These are phyloP conservation scores for Prunus fruticosa DNA, from an alignment of 306 rosid species.

Conservation along the genomic window DNA sequence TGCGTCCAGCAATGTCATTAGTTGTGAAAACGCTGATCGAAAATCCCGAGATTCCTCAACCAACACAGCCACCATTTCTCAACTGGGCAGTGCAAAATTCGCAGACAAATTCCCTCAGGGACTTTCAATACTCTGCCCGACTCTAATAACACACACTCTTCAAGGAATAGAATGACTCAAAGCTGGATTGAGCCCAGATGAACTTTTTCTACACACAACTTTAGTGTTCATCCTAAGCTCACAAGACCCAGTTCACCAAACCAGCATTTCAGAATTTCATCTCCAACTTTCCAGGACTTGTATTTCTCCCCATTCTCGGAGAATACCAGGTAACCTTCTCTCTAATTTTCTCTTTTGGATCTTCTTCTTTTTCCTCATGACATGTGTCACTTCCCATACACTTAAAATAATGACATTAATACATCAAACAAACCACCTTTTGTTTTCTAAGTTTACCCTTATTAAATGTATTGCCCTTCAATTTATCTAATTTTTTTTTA, in stretches of 20 bases:
- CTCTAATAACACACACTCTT: constrained; percentile 23
- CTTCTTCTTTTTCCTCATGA: too few relatives aligned
- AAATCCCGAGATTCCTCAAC: constrained; percentile 37
- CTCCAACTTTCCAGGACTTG: neutral
- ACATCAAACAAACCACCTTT: too few relatives aligned
- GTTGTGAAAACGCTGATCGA: constrained; percentile 41
- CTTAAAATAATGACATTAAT: too few relatives aligned
- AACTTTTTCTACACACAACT: neutral
- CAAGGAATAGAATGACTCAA: constrained; percentile 32
- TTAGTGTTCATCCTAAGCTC: neutral
- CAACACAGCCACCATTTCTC: constrained; percentile 51
- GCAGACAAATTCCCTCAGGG: neutral
- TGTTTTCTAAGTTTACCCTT: too few relatives aligned
- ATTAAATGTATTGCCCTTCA: too few relatives aligned
- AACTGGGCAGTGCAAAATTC: constrained; percentile 13
- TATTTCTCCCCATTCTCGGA: too few relatives aligned
- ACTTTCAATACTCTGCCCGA: constrained; percentile 2
- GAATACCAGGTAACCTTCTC: too few relatives aligned
- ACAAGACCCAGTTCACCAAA: neutral
- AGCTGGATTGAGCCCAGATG: constrained; percentile 44
- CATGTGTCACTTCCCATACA: too few relatives aligned
- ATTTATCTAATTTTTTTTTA: too few relatives aligned
- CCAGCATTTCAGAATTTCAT: neutral
- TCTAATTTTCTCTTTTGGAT: too few relatives aligned
- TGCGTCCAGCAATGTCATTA: constrained; percentile 45